Conservation (phyloP, 129 eudicot genomes). For the Sambucus nigra region DNA sequence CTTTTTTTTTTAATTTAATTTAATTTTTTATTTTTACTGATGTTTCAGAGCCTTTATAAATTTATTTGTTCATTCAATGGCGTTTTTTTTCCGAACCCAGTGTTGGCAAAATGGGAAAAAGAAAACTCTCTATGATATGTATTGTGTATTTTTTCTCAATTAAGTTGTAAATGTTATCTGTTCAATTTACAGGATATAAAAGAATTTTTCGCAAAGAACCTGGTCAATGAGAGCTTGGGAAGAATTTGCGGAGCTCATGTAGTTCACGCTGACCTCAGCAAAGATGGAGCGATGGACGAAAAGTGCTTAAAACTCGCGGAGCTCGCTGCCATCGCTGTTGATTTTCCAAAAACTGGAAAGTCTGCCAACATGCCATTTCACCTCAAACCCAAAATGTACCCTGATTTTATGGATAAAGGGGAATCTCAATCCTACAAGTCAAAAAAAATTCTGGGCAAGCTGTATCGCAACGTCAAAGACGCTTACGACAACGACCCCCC, state of each 20-base stretch:
- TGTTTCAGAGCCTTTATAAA: no score
- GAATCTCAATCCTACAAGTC: constrained; percentile 46
- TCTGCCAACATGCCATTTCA: constrained; percentile 41
- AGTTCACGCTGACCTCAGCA: constrained; percentile 61
- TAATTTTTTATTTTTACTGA: no score
- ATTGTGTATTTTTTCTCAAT: no score
- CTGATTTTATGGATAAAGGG: constrained; percentile 74
- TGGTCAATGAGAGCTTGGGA: constrained; percentile 68
- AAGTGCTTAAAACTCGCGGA: constrained; percentile 56
- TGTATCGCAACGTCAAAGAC: constrained; percentile 44
- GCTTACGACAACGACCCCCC: constrained; percentile 21
- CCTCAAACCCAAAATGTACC: constrained; percentile 51
- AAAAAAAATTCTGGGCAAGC: constrained; percentile 36
- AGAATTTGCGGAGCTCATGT: constrained; percentile 74
- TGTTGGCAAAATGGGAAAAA: no score
- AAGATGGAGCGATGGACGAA: constrained; percentile 56
- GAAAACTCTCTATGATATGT: no score
- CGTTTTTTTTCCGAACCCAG: no score
- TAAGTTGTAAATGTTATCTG: not conserved
- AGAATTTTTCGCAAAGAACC: constrained; percentile 46
- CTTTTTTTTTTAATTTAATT: no score
- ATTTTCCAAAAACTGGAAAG: constrained; percentile 74
- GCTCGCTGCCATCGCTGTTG: constrained; percentile 64
- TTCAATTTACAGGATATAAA: constrained; percentile 48
- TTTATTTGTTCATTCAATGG: no score